Base-by-base conservation (phyloP, 306 rosid genomes). In the Rubus idaeus region DNA sequence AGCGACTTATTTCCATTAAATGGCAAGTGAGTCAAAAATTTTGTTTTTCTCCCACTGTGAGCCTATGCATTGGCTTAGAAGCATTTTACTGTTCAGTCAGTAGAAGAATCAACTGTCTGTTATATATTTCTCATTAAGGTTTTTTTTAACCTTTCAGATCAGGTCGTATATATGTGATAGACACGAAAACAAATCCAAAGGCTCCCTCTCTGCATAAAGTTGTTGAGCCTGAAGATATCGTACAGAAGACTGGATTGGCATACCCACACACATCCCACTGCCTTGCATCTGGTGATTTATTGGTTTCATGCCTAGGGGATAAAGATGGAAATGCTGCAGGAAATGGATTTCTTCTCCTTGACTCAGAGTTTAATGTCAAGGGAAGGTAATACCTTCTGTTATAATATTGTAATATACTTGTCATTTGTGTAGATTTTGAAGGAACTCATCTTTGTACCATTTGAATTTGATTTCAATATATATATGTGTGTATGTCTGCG, bases 181-280 rank as follows among this genome's bases (percentile, higher is more conserved):
- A 95, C 84, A 92, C 94, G 39, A 92, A 86, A 85, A 76, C 93
- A 71, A 68, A 94, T 84, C 96, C 98, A 53, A 90, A 35, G 72
- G 87, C 95, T 73, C 98, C 97, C 12, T 81, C 95, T 73, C 69
- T 95, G 90, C 91, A 95, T 83, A 95, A 95, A 82, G 91, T 92
- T 73, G 89, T 92, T 77, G 85, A 92, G 46, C 86, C 96, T 37
- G 86, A 68, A 42, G 98, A 89, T 47, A 89, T 92, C 45, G 7
- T 76, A 11, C 39, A 70, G 73, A 95, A 90, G 90, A 90, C 98
- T 74, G 98, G 98, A 21, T 86, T 95, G 80, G 95, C 97, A 55
- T 95, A 84, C 80, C 97, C 96, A 49, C 98, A 95, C 86, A 95
- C 98, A 18, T 94, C 97, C 51, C 98, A 94, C 80, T 95, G 98